These are phyloP conservation scores for Lolium multiflorum DNA, from an alignment of 176 grass and related monocot genomes.

Conservation along the genomic window DNA sequence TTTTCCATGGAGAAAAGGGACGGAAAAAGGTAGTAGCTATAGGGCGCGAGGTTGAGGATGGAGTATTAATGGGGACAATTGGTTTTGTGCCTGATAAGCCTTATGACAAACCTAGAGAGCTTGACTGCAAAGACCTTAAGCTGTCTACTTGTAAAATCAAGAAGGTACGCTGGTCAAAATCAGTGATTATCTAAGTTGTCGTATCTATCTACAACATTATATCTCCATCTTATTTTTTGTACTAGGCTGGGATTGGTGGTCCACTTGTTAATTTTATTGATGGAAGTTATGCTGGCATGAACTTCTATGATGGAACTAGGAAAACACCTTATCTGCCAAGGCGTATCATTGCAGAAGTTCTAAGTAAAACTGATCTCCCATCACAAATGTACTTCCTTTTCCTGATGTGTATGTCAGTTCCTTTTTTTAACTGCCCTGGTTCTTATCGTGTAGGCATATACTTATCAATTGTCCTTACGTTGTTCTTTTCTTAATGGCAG, in stretches of 20 bases:
- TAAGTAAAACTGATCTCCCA: neutral
- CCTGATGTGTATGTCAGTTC: neutral
- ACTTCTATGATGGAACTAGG: conserved; percentile 20
- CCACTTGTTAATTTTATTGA: conserved; percentile 15
- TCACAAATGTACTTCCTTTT: neutral
- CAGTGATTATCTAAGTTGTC: neutral
- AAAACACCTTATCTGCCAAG: conserved; percentile 19
- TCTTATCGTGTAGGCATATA: neutral
- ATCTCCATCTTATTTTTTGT: neutral
- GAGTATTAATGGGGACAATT: conserved; percentile 28
- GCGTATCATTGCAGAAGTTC: neutral
- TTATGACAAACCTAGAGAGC: neutral
- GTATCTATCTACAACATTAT: neutral
- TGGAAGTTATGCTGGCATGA: conserved; percentile 29
- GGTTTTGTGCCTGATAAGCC: neutral
- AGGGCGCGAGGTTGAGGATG: neutral
- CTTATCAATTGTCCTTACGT: neutral
- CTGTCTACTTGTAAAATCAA: conserved; percentile 33
- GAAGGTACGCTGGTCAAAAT: conserved; percentile 24
- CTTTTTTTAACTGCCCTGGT: neutral
- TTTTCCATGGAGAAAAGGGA: neutral
- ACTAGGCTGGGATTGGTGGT: conserved; percentile 29
- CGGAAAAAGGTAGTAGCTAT: conserved; percentile 4
- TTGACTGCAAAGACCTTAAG: conserved; percentile 22
- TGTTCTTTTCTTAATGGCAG: neutral